Conservation (phyloP, 352 stramenopile species). For the Aphanomyces astaci region DNA sequence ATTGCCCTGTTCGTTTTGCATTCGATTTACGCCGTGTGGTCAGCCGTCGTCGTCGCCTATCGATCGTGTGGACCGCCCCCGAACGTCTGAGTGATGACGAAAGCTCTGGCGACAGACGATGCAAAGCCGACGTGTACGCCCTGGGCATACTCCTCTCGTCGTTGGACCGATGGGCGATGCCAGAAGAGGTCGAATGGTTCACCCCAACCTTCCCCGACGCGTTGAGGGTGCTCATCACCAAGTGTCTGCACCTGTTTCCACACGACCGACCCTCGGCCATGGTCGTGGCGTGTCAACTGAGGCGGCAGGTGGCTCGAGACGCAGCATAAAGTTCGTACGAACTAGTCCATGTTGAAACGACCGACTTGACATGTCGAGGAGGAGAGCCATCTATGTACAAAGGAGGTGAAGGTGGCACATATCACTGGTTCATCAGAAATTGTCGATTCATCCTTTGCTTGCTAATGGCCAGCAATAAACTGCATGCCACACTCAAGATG, state of each 20-base stretch:
- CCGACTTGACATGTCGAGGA: too few relatives aligned
- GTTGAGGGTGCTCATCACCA: not conserved
- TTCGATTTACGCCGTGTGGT: not conserved
- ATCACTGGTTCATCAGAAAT: too few relatives aligned
- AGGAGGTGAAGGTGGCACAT: too few relatives aligned
- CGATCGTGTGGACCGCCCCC: not conserved
- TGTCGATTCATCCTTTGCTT: too few relatives aligned
- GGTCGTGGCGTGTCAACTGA: constrained; percentile 1
- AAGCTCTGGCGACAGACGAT: not conserved
- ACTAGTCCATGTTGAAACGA: too few relatives aligned
- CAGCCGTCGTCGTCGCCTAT: not conserved
- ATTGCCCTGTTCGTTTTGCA: not conserved
- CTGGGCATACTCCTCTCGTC: not conserved
- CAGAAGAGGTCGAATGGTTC: constrained; percentile 7
- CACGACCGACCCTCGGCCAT: not conserved
- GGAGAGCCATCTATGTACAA: too few relatives aligned
- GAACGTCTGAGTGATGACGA: not conserved
- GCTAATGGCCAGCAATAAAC: too few relatives aligned
- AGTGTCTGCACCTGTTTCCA: constrained; percentile 3
- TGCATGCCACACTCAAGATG: too few relatives aligned
- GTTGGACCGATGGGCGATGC: not conserved
- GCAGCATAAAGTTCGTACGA: too few relatives aligned
- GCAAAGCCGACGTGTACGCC: not conserved
- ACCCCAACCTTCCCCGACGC: not conserved
- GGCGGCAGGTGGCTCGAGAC: not conserved